Percentiles rank a stretch among this genome's conserved stretches.
phyloP scores from a whole-genome alignment of 352 stramenopile species.

The Globisporangium nodosum region DNA sequence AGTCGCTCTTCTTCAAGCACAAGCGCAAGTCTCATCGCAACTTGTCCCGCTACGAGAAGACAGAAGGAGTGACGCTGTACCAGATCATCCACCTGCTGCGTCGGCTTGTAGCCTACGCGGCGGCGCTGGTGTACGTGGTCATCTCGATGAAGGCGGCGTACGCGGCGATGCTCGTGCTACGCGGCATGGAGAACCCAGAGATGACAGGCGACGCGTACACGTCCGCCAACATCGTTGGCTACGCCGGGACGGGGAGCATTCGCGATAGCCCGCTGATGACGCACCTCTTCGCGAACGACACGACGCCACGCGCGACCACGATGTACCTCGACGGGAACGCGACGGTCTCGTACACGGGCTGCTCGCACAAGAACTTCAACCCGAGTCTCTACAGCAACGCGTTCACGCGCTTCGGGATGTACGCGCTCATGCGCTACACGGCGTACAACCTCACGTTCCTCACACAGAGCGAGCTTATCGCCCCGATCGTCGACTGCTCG shows the following conservation, averaged over 20 bases:
- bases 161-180: constrained; percentile 14
- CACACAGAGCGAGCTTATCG: constrained; percentile 22
- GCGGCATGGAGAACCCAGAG: constrained; percentile 15
- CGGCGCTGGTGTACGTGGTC: constrained; percentile 18
- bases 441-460: constrained; percentile 15
- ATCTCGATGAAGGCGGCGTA: constrained; percentile 16
- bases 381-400: constrained; percentile 3
- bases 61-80: neutral
- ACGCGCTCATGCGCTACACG: constrained; percentile 3
- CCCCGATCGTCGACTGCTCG: constrained; percentile 18
- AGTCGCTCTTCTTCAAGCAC: neutral
- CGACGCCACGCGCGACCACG: constrained; percentile 17
- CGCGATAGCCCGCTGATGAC: neutral
- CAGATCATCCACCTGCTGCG: neutral
- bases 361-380: constrained; percentile 6
- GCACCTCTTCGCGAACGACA: constrained; percentile 17
- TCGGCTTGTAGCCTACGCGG: neutral
- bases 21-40: neutral
- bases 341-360: constrained; percentile 15
- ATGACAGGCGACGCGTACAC: constrained; percentile 5
- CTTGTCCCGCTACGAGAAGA: neutral
- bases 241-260: neutral
- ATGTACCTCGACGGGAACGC: constrained; percentile 23
- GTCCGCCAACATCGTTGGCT: neutral
- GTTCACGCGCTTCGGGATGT: constrained; percentile 5